A percentile compares a stretch with the other conserved stretches of the same genome.
Evolutionary conservation across 805 yeast species (phyloP).

Genomic region (Ogataea angusta): DNA sequence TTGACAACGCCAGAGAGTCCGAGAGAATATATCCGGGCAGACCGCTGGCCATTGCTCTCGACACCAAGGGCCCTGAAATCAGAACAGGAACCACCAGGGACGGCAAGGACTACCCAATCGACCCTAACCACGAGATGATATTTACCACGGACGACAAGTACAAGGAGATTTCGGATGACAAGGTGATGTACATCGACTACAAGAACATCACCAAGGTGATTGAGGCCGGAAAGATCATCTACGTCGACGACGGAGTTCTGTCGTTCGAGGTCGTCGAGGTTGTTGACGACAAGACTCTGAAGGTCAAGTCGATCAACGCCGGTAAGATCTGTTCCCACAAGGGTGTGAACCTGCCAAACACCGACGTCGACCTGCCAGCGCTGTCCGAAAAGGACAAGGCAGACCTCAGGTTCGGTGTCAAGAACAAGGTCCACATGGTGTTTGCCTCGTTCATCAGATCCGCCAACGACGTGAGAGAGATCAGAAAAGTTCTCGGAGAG

Average conservation of each 20-base stretch:
- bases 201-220: conserved; percentile 95
- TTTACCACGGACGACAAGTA: conserved; percentile 88
- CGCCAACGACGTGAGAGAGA: conserved; percentile 83
- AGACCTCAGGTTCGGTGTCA: conserved; percentile 93
- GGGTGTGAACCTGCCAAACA: conserved; percentile 99
- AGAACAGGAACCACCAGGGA: conserved; percentile 94
- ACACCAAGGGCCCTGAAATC: conserved; percentile 99
- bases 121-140: conserved; percentile 83
- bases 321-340: conserved; percentile 96
- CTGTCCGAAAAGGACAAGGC: conserved; percentile 93
- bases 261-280: conserved; percentile 90
- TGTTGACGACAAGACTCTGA: conserved; percentile 74
- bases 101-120: conserved; percentile 77
- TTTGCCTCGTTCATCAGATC: conserved; percentile 98
- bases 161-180: conserved; percentile 68
- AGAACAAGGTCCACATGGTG: conserved; percentile 96
- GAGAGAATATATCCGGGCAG: conserved; percentile 89
- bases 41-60: conserved; percentile 97
- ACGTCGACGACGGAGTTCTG: conserved; percentile 96
- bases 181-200: conserved; percentile 88
- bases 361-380: conserved; percentile 98
- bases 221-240: conserved; percentile 81
- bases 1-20: conserved; percentile 95
- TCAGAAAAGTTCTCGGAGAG: conserved; percentile 94
- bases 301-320: conserved; percentile 85